phyloP scores from a whole-genome alignment of 2,329 filamentous ascomycete genomes.

The Clonostachys rhizophaga region DNA sequence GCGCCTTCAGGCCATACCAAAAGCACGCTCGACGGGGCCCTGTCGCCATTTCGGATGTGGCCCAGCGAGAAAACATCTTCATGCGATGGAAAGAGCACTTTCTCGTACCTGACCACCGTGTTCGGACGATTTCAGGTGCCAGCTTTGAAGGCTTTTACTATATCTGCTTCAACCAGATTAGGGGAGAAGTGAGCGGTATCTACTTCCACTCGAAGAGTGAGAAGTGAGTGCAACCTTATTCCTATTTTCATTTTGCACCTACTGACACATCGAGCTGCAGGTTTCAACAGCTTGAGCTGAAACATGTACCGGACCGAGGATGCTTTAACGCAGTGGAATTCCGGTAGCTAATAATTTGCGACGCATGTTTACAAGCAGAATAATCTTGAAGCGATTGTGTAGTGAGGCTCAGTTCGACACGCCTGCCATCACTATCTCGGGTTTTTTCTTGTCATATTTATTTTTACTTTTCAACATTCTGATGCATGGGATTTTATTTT shows the following conservation, averaged over 20 bases:
- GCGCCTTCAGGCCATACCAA: conserved; percentile 73
- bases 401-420: neutral
- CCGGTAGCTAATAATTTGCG: conserved; percentile 17
- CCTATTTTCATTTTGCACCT: neutral
- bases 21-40: conserved; percentile 54
- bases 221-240: conserved; percentile 59
- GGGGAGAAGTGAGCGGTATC: conserved; percentile 83
- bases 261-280: conserved; percentile 36
- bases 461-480: neutral
- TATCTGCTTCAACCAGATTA: conserved; percentile 94
- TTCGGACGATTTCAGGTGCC: conserved; percentile 85
- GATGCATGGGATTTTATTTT: no score
- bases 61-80: conserved; percentile 83
- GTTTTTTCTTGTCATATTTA: conserved; percentile 1
- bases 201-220: conserved; percentile 99
- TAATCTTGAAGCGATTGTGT: neutral
- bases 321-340: conserved; percentile 88
- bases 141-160: conserved; percentile 99
- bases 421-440: neutral
- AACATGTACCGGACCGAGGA: conserved; percentile 79
- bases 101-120: conserved; percentile 88
- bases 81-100: conserved; percentile 99
- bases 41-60: conserved; percentile 60
- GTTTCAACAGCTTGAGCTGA: conserved; percentile 88
- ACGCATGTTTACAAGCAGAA: no score